Percentiles rank a stretch among this genome's conserved stretches.
Evolutionary conservation across 2,329 filamentous ascomycete genomes (phyloP).

Genomic region (Passalora sequoiae): DNA sequence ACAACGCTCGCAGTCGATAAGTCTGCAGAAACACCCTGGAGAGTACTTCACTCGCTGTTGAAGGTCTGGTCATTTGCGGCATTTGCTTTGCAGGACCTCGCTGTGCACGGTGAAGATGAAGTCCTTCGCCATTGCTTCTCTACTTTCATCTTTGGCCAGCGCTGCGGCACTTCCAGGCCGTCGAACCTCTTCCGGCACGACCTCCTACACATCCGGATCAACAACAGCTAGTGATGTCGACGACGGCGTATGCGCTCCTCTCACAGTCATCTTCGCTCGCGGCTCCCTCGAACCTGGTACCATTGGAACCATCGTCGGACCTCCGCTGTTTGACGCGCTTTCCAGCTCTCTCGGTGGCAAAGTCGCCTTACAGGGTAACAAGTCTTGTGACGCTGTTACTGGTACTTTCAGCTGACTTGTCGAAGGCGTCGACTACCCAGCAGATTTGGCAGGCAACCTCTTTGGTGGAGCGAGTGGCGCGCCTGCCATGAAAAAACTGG

Average conservation of each 20-base stretch:
- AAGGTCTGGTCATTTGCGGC: too few species aligned
- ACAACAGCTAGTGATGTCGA: slow-evolving; percentile 17
- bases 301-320: slow-evolving; percentile 46
- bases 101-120: too few species aligned
- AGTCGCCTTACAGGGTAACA: slow-evolving; percentile 50
- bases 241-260: slow-evolving; percentile 36
- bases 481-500: neutral
- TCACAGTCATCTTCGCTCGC: slow-evolving; percentile 53
- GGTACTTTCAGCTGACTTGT: neutral
- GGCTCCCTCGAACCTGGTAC: slow-evolving; percentile 51
- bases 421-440: neutral
- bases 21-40: too few species aligned
- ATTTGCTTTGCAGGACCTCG: too few species aligned
- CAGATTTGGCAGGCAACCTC: neutral
- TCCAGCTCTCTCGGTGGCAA: slow-evolving; percentile 39
- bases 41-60: too few species aligned
- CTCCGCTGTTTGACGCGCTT: slow-evolving; percentile 47
- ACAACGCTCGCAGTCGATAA: too few species aligned
- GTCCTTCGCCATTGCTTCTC: too few species aligned
- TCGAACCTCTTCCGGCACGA: too few species aligned
- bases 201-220: too few species aligned
- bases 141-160: too few species aligned
- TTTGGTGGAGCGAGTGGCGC: neutral
- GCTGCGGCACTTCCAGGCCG: too few species aligned
- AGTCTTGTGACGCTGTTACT: too few species aligned